Base-by-base conservation (phyloP, 78 protist genomes). In the Pigoraptor vietnamica region DNA sequence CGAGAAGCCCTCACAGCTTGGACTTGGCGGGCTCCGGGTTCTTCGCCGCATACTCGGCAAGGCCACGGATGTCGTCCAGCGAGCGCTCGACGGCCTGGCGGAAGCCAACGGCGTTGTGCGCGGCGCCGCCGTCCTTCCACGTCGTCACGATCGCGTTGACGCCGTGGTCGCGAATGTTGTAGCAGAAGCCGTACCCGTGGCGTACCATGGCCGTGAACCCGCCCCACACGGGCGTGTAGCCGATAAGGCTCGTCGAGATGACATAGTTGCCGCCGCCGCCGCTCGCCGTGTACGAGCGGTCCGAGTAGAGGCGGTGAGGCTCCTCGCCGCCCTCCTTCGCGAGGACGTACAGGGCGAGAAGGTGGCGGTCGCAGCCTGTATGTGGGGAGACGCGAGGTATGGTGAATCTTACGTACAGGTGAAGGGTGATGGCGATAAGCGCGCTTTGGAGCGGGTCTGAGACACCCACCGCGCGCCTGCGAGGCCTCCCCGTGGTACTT, bases 111-210 rank as follows among this genome's bases (percentile, higher is more conserved):
- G 67, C 67, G 14, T 48, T 48, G 67, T 48, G 67, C 67, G 6
- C 14, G 6, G 67, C 67, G 67, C 67, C 67, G 24, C 87, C 87
- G 87, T 82, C 87, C 87, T 82, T 82, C 87, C 87, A 82, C 39
- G 36, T 14, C 2, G 87, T 82, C 33, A 33, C 35, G 19, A 82
- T 25, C 39, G 39, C 87, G 87, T 33, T 25, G 87, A 82, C 14
- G 36, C 39, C 32, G 35, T 82, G 32, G 39, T 25, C 39, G 21
- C 36, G 40, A 48, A 91, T 34, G 90, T 10, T n/a, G 90, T 91
- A 91, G 40, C 67, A 91, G 35, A 86, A 37, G 55, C 93, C 93
- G 90, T 86, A 91, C 37, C 93, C 93, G 39, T 91, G 40, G 24
- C 84, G 37, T 10, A 87, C 93, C 24, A 83, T 87, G 1, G 93